Percentiles rank a stretch among this genome's conserved stretches.
Conservation (phyloP, 202 grass and related monocot species). For the Zoysia matrella region DNA sequence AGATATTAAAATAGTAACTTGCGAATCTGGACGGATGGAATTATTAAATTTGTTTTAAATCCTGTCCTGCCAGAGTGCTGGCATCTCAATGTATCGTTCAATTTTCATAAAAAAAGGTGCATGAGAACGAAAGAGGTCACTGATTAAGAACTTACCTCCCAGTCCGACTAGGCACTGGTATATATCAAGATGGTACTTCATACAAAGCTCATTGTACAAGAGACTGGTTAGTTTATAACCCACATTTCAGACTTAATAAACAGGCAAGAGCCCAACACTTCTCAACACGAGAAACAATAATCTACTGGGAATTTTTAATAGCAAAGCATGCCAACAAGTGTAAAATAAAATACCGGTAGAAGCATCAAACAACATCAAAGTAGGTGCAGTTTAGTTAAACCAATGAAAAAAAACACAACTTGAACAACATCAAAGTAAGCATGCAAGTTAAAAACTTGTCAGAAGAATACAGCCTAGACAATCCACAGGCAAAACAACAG, state of each 20-base stretch:
- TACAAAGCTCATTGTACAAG: slow-evolving; percentile 45
- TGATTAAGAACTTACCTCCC: slow-evolving; percentile 58
- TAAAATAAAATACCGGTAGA: slow-evolving; percentile 2
- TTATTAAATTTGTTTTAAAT: background rate
- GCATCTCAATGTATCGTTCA: slow-evolving; percentile 21
- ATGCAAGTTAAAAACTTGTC: background rate
- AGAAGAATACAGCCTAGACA: background rate
- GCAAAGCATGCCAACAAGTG: background rate
- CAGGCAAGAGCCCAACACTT: slow-evolving; percentile 1
- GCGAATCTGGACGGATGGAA: background rate
- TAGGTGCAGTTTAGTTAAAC: background rate
- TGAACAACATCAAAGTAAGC: too few relatives aligned
- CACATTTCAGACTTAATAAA: slow-evolving; percentile 39
- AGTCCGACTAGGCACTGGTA: slow-evolving; percentile 55
- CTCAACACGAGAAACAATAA: background rate
- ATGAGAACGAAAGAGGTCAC: slow-evolving; percentile 20
- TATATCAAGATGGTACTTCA: slow-evolving; percentile 59
- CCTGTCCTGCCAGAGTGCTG: background rate
- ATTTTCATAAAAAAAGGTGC: slow-evolving; percentile 22
- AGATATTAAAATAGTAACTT: background rate
- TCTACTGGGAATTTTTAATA: slow-evolving; percentile 12
- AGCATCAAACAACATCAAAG: background rate
- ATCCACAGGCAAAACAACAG: background rate
- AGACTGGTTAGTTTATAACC: slow-evolving; percentile 52
- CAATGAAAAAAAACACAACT: background rate